Percentiles rank a stretch among this genome's conserved stretches.
These are phyloP conservation scores for Balakata baccata DNA, from an alignment of 345 rosid genomes.

Conservation along the genomic window DNA sequence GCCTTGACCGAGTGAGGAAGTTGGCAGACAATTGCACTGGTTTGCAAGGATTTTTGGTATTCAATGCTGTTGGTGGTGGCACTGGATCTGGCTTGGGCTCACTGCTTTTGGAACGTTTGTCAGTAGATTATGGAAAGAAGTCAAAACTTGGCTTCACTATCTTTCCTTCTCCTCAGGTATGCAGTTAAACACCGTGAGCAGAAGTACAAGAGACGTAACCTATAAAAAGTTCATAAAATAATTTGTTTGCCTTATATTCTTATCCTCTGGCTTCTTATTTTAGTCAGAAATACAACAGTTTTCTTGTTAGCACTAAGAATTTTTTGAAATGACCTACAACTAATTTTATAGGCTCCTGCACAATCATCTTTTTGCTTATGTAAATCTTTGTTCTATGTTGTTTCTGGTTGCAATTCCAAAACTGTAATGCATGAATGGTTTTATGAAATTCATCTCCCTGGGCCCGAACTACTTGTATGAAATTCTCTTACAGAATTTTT, in stretches of 20 bases:
- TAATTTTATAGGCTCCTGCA: neutral
- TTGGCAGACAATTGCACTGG: conserved; percentile 82
- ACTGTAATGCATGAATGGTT: neutral
- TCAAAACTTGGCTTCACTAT: conserved; percentile 72
- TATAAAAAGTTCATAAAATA: neutral
- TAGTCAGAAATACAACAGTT: neutral
- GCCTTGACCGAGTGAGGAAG: conserved; percentile 74
- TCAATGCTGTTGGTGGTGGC: conserved; percentile 76
- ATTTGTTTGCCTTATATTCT: neutral
- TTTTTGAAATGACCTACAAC: neutral
- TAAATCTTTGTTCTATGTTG: neutral
- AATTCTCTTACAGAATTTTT: neutral
- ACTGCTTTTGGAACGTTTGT: conserved; percentile 65
- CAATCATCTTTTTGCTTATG: neutral
- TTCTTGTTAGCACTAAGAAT: neutral
- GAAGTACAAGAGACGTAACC: neutral
- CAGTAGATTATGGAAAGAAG: conserved; percentile 61
- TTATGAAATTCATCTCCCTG: neutral
- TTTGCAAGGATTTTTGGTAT: conserved; percentile 75
- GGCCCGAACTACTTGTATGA: neutral
- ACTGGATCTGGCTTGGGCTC: conserved; percentile 85
- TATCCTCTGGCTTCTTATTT: neutral
- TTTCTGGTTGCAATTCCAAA: neutral
- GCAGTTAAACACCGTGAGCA: neutral
- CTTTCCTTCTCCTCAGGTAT: conserved; percentile 74